Evolutionary conservation across 2,329 filamentous ascomycete genomes (phyloP), one percentile per base, ranked within the genome.

Genomic region (Venturia asperata): DNA sequence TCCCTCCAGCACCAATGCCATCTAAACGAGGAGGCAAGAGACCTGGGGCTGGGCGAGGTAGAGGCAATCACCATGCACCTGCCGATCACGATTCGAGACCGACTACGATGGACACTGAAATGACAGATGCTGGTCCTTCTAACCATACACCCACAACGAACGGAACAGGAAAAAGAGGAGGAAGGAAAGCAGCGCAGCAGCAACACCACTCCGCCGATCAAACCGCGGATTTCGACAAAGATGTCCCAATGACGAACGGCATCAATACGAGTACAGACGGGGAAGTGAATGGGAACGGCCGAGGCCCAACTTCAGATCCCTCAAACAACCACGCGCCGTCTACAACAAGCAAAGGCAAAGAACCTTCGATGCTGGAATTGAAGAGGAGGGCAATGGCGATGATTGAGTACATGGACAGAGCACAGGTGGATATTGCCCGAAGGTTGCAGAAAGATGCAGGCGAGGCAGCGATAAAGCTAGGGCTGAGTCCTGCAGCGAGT

Each of bases 401-500:
- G 65, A 27, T 66, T n/a, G 65, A 66, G 5, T 66, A 55, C 19
- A 52, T 66, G 47, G 63, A 66, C 11, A 58, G 63, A n/a, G 65
- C 65, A 65, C 67, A 61, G 71, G 68, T 7, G 69, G 62, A 65
- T 49, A 73, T 60, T 55, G 66, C 24, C 65, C 65, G 21, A 47
- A 68, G 70, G 49, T 17, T 58, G 15, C 52, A 58, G 52, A 58
- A 58, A 58, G 52, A 58, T 9, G 7, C 24, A 61, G 19, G 63
- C 27, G 49, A 61, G 3, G 65, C 68, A 58, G 34, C 42, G 65
- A 58, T 65, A 67, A 68, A 15, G 71, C 71, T 45, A 67, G 67
- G 55, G 73, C 72, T 58, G 65, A 65, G 67, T 49, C 65, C 71
- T 56, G 82, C 79, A 70, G 83, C 87, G 96, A 63, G 61, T 24